A percentile compares a stretch with the other conserved stretches of the same genome.
phyloP scores from a whole-genome alignment of 805 yeast species.

The Lipomyces sp. region DNA sequence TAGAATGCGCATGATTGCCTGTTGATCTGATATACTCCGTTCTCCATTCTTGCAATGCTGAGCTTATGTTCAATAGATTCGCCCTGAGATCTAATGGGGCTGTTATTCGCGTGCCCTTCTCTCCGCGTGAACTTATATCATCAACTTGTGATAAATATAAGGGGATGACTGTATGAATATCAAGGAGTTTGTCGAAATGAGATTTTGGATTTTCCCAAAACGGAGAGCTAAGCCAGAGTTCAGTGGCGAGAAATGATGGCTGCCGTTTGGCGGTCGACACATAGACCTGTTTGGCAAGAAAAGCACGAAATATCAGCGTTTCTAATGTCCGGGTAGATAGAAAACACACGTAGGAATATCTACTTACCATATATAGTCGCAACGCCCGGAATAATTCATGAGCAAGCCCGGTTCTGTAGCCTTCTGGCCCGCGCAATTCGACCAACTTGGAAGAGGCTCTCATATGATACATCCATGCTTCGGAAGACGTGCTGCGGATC shows the following conservation, averaged over 20 bases:
- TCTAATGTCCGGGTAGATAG: not conserved
- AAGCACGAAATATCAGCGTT: not conserved
- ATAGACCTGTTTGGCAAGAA: not conserved
- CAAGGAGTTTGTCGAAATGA: constrained; percentile 8
- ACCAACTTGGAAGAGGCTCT: constrained; percentile 6
- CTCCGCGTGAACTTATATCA: constrained; percentile 2
- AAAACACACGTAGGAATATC: not conserved
- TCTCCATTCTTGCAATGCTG: constrained; percentile 7
- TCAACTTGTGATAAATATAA: constrained; percentile 4
- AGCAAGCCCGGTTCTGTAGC: constrained; percentile 4
- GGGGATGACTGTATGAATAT: constrained; percentile 6
- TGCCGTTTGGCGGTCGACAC: constrained; percentile 10
- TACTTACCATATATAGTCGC: constrained; percentile 7
- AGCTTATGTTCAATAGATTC: not conserved
- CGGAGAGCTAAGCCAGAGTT: constrained; percentile 9
- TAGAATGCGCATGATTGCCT: not conserved
- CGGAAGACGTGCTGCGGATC: constrained; percentile 1
- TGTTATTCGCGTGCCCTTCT: not conserved
- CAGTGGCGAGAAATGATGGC: constrained; percentile 5
- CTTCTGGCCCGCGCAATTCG: constrained; percentile 9
- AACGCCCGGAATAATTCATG: constrained; percentile 6
- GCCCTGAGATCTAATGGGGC: constrained; percentile 4
- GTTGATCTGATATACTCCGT: not conserved
- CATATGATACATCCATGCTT: constrained; percentile 10
- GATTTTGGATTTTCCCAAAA: constrained; percentile 5